phyloP scores from a whole-genome alignment of 2,329 filamentous ascomycete genomes.

The Fusarium stilboides region DNA sequence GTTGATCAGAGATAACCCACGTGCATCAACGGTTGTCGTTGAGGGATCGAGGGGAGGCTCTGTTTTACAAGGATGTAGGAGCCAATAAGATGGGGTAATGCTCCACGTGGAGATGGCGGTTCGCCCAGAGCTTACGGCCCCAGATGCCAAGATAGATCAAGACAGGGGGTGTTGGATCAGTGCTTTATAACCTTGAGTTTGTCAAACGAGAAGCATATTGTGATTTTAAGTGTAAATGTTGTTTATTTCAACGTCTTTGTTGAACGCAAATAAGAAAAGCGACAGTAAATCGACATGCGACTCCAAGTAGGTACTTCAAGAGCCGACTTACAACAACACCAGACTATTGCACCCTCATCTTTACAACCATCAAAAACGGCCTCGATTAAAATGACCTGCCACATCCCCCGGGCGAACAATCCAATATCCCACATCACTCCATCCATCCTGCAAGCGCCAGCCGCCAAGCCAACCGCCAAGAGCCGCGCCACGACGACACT shows the following conservation, averaged over 20 bases:
- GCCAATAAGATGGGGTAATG: constrained; percentile 20
- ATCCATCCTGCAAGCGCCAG: neutral
- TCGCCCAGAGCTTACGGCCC: constrained; percentile 25
- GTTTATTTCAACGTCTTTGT: neutral
- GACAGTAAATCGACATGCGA: no score
- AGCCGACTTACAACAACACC: neutral
- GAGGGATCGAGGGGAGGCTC: constrained; percentile 31
- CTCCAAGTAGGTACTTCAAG: no score
- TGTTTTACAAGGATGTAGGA: neutral
- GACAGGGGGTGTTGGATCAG: constrained; percentile 5
- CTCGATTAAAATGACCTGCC: neutral
- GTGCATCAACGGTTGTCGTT: constrained; percentile 36
- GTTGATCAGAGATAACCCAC: constrained; percentile 25
- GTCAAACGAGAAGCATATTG: neutral
- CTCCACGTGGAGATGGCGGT: constrained; percentile 38
- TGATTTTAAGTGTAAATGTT: neutral
- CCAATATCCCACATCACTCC: neutral
- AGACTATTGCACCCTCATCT: neutral
- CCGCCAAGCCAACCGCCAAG: constrained; percentile 36
- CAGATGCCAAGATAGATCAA: constrained; percentile 31
- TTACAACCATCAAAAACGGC: neutral
- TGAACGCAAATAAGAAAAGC: neutral
- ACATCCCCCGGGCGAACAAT: neutral
- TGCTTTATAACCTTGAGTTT: neutral
- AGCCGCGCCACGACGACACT: constrained; percentile 21